Base-by-base conservation (phyloP, 495 filamentous ascomycete genomes). In the Lasiosphaeria miniovina region DNA sequence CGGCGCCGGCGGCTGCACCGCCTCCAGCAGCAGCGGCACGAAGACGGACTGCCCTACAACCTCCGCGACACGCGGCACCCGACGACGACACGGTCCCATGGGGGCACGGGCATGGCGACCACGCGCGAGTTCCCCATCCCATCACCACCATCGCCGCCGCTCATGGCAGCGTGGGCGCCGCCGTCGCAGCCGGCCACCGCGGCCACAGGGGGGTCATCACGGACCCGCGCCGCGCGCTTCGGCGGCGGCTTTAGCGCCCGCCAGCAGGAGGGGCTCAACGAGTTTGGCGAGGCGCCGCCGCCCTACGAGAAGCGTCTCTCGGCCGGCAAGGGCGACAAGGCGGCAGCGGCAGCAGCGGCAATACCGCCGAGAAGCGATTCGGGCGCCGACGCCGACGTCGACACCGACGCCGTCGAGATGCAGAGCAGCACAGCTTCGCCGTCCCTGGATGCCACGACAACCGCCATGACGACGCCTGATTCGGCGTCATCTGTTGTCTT, bases 211-310 rank as follows among this genome's bases (percentile, higher is more conserved):
- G 24, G 0, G 24, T 24, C 24, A 24, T 24, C 24, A 1, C 41
- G 41, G 11, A 41, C 49, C 11, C 54, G 54, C 8, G 49, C 55
- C 49, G 33, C 49, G 14, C 52, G 52, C 33, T 41, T 46, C 6
- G 9, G 10, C 46, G 60, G n/a, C 52, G 64, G 60, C 51, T 43
- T 14, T 57, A 51, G 57, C 50, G 54, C 35, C 55, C 46, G 45
- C 10, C 49, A 46, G 10, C 74, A 77, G 36, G 80, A 84, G 61
- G 83, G 83, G 6, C 71, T 86, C 36, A 78, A 86, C 62, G 82
- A 84, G 70, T 69, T 79, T 9, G 83, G 82, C 31, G 81, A 84
- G 66, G 79, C 83, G 11, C 83, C 83, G 33, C 83, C 83, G 40
- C 81, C 82, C 1, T 86, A 86, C 57, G 62, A 68, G 54, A 24